Evolutionary conservation across 1,284 basidiomycete genomes (phyloP).

Genomic region (Jaminaea rosea): DNA sequence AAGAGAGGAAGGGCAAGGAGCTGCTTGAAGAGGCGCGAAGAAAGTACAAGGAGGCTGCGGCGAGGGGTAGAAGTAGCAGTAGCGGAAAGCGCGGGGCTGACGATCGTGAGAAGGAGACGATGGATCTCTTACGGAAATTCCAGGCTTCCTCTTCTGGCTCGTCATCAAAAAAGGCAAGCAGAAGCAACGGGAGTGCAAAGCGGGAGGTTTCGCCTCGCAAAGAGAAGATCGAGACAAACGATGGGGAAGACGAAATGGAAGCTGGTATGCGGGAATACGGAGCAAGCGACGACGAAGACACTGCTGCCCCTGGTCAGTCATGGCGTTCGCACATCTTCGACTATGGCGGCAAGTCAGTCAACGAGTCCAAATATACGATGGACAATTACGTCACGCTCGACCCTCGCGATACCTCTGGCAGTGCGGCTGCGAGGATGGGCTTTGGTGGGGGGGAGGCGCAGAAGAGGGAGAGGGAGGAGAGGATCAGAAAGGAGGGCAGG

Average conservation of each 20-base stretch:
- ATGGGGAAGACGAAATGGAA: constrained; percentile 6
- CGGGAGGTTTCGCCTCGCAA: neutral
- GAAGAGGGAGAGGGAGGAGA: constrained; percentile 4
- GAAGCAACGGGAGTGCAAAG: constrained; percentile 1
- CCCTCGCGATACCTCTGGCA: constrained; percentile 4
- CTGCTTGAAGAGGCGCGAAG: constrained; percentile 9
- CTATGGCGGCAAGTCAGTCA: neutral
- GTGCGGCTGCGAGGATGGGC: constrained; percentile 5
- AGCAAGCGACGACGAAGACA: constrained; percentile 25
- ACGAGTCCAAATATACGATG: neutral
- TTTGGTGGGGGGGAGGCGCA: constrained; percentile 8
- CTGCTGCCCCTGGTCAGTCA: constrained; percentile 3
- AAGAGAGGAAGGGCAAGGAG: constrained; percentile 6
- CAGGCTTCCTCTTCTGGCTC: constrained; percentile 12
- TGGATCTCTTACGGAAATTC: constrained; percentile 13
- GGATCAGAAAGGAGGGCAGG: constrained; percentile 7
- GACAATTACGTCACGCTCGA: constrained; percentile 10
- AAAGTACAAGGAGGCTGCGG: constrained; percentile 6
- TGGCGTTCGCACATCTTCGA: constrained; percentile 16
- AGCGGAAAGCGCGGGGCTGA: neutral
- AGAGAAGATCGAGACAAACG: neutral
- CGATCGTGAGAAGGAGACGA: constrained; percentile 13
- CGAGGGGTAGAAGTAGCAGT: constrained; percentile 1
- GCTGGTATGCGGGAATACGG: constrained; percentile 27
- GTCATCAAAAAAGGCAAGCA: neutral